Conservation (phyloP, 2,329 filamentous ascomycete species). For the Knufia petricola region DNA sequence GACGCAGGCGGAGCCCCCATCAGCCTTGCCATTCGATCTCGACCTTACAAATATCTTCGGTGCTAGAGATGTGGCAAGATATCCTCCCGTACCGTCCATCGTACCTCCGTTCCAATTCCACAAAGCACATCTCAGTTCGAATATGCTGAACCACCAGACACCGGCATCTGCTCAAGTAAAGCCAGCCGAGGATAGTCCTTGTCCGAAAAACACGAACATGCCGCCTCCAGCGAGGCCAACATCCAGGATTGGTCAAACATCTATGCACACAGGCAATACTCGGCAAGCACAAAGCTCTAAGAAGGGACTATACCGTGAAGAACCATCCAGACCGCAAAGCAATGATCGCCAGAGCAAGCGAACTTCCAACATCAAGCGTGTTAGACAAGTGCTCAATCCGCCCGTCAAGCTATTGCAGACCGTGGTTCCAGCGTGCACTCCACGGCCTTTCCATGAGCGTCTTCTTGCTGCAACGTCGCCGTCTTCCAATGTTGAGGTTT, state of each 20-base stretch:
- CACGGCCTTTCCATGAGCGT: not conserved
- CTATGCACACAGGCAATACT: not conserved
- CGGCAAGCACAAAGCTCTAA: not conserved
- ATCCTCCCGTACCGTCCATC: not conserved
- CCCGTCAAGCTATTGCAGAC: not conserved
- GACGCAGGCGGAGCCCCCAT: not conserved
- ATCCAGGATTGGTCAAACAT: not conserved
- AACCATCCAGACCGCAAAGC: too few relatives aligned
- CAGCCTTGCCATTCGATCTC: not conserved
- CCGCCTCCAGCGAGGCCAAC: too few relatives aligned
- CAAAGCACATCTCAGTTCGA: not conserved
- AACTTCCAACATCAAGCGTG: not conserved
- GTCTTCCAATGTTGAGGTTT: not conserved
- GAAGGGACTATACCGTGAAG: too few relatives aligned
- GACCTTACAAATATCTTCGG: not conserved
- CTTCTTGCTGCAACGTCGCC: not conserved
- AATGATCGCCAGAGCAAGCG: not conserved
- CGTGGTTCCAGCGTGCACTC: not conserved
- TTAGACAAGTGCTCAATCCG: not conserved
- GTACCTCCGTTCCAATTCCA: not conserved
- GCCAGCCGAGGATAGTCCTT: too few relatives aligned
- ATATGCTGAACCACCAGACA: not conserved
- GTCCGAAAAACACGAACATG: too few relatives aligned
- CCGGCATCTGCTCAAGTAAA: too few relatives aligned
- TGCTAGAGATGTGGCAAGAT: not conserved